Evolutionary conservation across 2,329 filamentous ascomycete species (phyloP).

Genomic region (Stachybotrys chlorohalonatus): DNA sequence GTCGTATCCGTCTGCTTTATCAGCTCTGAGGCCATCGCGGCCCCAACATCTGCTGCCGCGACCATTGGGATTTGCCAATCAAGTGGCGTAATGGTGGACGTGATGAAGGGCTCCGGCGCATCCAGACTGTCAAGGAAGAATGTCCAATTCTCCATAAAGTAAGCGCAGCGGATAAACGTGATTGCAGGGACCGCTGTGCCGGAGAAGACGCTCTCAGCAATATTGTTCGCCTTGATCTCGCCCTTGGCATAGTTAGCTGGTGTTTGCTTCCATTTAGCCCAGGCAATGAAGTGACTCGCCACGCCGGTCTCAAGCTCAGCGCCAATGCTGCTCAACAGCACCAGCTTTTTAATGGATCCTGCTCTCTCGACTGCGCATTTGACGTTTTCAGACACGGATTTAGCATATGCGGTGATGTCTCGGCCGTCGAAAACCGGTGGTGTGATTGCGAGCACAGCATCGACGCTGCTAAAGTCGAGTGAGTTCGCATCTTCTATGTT

Average conservation of each 20-base stretch:
- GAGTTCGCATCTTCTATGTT: conserved; percentile 16
- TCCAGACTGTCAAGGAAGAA: conserved; percentile 15
- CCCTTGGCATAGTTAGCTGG: conserved; percentile 14
- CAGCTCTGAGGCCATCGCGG: conserved; percentile 13
- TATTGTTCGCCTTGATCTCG: conserved; percentile 25
- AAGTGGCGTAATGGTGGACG: conserved; percentile 21
- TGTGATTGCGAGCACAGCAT: conserved; percentile 21
- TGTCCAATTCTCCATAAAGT: conserved; percentile 31
- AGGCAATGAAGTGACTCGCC: conserved; percentile 9
- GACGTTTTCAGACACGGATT: conserved; percentile 16
- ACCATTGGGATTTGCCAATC: conserved; percentile 23
- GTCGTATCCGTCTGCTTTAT: conserved; percentile 9
- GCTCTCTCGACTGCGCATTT: conserved; percentile 15
- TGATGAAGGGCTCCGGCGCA: conserved; percentile 18
- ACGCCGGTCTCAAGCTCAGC: conserved; percentile 22
- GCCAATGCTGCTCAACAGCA: conserved; percentile 20
- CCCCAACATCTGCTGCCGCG: conserved; percentile 14
- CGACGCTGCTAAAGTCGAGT: conserved; percentile 19
- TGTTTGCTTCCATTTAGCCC: background rate
- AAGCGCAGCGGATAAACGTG: conserved; percentile 21
- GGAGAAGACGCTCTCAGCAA: conserved; percentile 16
- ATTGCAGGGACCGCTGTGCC: conserved; percentile 10
- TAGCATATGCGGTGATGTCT: conserved; percentile 11
- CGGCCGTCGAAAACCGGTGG: conserved; percentile 16
- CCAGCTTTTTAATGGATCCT: conserved; percentile 16